Conservation (phyloP, 495 filamentous ascomycete species). For the Glonium stellatum region DNA sequence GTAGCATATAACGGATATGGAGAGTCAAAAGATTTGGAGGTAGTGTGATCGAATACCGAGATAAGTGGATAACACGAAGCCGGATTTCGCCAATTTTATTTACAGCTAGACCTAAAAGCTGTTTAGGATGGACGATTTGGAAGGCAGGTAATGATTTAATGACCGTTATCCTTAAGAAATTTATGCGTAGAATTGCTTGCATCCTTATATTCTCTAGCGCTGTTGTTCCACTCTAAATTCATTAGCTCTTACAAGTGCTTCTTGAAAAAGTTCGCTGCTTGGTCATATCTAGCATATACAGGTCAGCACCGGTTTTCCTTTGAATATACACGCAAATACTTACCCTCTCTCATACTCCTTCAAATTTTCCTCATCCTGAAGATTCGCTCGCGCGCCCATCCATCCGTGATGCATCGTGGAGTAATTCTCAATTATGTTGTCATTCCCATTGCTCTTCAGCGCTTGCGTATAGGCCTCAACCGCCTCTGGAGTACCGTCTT, state of each 20-base stretch:
- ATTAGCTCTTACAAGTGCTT: not conserved
- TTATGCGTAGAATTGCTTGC: too few species aligned
- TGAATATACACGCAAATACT: not conserved
- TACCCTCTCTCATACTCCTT: slow-evolving; percentile 50
- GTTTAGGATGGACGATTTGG: too few species aligned
- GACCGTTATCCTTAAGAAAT: too few species aligned
- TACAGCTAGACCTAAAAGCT: too few species aligned
- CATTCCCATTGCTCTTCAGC: slow-evolving; percentile 37
- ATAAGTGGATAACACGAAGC: not conserved
- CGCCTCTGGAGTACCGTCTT: not conserved
- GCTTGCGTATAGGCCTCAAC: slow-evolving; percentile 34
- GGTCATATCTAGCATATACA: not conserved
- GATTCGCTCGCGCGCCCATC: slow-evolving; percentile 55
- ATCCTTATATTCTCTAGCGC: too few species aligned
- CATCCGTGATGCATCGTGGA: slow-evolving; percentile 52
- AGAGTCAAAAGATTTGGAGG: slow-evolving; percentile 41
- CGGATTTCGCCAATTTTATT: too few species aligned
- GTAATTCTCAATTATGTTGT: slow-evolving; percentile 46
- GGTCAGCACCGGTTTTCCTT: not conserved
- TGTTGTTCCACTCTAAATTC: too few species aligned
- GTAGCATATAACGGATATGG: slow-evolving; percentile 58
- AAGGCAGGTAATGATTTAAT: too few species aligned
- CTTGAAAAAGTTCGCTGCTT: not conserved
- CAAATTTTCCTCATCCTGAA: slow-evolving; percentile 43
- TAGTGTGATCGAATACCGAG: slow-evolving; percentile 9